These are phyloP conservation scores for Sporothrix brasiliensis DNA, from an alignment of 2,329 filamentous ascomycete species.

Conservation along the genomic window DNA sequence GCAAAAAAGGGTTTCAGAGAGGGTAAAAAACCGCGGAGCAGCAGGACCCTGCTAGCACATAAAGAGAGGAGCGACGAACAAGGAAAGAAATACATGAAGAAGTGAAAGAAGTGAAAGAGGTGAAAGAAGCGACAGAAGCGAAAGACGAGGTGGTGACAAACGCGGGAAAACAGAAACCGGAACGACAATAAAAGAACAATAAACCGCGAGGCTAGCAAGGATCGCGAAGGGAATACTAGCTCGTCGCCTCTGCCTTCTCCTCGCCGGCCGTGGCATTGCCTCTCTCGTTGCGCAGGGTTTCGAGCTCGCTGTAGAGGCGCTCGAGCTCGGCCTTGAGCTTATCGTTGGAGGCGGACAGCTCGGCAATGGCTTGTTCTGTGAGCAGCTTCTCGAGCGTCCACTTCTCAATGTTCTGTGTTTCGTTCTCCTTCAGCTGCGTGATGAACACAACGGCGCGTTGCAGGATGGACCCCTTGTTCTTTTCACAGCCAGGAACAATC, in stretches of 20 bases:
- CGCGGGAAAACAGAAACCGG: background rate
- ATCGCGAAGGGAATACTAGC: constrained; percentile 22
- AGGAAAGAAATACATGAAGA: background rate
- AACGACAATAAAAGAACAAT: background rate
- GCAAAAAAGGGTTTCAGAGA: background rate
- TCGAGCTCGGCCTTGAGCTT: constrained; percentile 82
- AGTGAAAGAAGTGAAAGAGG: constrained; percentile 4
- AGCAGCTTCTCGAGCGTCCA: constrained; percentile 90
- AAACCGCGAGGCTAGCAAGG: background rate
- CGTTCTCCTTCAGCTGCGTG: constrained; percentile 89
- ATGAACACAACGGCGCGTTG: constrained; percentile 94
- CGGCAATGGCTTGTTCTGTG: constrained; percentile 84
- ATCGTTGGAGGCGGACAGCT: constrained; percentile 84
- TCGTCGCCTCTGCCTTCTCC: constrained; percentile 45
- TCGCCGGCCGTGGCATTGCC: constrained; percentile 62
- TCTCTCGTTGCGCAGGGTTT: constrained; percentile 72
- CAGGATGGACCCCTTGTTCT: constrained; percentile 97
- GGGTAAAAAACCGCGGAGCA: background rate
- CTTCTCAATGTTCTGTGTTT: constrained; percentile 90
- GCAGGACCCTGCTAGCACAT: background rate
- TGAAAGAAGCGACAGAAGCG: background rate
- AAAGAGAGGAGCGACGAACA: background rate
- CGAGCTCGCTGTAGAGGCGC: constrained; percentile 73
- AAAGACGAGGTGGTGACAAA: background rate
- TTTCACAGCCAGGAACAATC: constrained; percentile 96